A percentile compares a stretch with the other conserved stretches of the same genome.
Evolutionary conservation across 1,139 yeast genomes (phyloP).

Genomic region (Blastobotrys malaysiensis): DNA sequence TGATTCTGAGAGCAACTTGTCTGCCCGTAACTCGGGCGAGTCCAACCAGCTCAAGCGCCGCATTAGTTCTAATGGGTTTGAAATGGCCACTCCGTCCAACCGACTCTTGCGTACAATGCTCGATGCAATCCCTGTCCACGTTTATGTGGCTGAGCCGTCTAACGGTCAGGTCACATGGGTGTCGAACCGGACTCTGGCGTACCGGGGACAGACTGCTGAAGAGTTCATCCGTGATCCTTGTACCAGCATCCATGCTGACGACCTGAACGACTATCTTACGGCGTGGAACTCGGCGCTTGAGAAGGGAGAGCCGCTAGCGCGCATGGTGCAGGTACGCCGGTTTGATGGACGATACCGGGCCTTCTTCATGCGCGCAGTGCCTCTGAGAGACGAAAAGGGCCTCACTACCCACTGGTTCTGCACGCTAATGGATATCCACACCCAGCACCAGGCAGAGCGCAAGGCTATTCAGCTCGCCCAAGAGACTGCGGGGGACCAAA

Average conservation of each 20-base stretch:
- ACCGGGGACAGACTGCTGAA: conserved; percentile 31
- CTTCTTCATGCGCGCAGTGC: conserved; percentile 32
- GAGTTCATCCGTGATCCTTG: conserved; percentile 27
- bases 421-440: conserved; percentile 35
- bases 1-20: neutral
- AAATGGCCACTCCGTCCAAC: conserved; percentile 23
- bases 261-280: conserved; percentile 22
- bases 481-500: conserved; percentile 32
- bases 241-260: conserved; percentile 31
- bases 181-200: conserved; percentile 32
- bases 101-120: conserved; percentile 30
- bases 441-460: conserved; percentile 31
- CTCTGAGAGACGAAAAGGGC: conserved; percentile 32
- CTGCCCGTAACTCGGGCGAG: neutral
- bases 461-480: conserved; percentile 30
- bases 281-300: conserved; percentile 29
- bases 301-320: conserved; percentile 30
- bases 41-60: neutral
- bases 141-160: conserved; percentile 31
- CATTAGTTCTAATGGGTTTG: conserved; percentile 7
- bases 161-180: conserved; percentile 34
- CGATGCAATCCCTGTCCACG: conserved; percentile 36
- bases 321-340: conserved; percentile 30
- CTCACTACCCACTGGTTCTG: conserved; percentile 34
- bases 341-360: conserved; percentile 33